A percentile compares a stretch with the other conserved stretches of the same genome.
These are phyloP conservation scores for Madurella mycetomatis DNA, from an alignment of 2,329 filamentous ascomycete genomes.

Conservation along the genomic window DNA sequence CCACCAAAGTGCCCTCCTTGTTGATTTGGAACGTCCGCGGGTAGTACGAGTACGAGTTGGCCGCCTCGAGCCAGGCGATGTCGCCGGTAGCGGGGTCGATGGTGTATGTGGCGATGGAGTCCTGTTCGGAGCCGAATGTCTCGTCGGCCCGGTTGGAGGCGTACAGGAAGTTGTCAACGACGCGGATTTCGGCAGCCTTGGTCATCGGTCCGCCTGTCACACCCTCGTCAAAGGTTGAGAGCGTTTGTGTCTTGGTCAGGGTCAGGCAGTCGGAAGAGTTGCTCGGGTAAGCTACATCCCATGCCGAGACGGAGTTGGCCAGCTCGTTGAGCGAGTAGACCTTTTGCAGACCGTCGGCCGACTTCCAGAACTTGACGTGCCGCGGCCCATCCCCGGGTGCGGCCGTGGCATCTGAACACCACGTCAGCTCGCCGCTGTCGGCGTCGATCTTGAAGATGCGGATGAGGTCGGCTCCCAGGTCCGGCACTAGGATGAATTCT, in stretches of 20 bases:
- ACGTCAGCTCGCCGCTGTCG: conserved; percentile 40
- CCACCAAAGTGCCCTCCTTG: conserved; percentile 53
- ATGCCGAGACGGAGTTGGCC: conserved; percentile 46
- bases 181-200: conserved; percentile 52
- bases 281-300: conserved; percentile 42
- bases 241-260: conserved; percentile 42
- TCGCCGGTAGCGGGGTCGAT: conserved; percentile 44
- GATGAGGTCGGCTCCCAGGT: conserved; percentile 52
- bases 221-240: conserved; percentile 44
- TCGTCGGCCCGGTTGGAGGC: conserved; percentile 59
- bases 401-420: conserved; percentile 40
- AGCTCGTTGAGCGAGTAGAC: conserved; percentile 47
- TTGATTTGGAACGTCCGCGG: conserved; percentile 62
- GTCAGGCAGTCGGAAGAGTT: conserved; percentile 36
- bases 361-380: conserved; percentile 48
- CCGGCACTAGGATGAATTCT: conserved; percentile 45
- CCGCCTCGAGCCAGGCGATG: conserved; percentile 49
- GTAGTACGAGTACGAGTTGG: conserved; percentile 53
- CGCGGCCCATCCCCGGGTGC: conserved; percentile 48
- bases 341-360: conserved; percentile 25
- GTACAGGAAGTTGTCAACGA: conserved; percentile 53
- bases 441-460: conserved; percentile 50
- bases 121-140: conserved; percentile 49
- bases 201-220: conserved; percentile 40
- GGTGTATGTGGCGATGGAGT: conserved; percentile 52